Percentiles rank a stretch among this genome's conserved stretches.
Conservation (phyloP, 768 basidiomycete species). For the Leccinellum albellum region DNA sequence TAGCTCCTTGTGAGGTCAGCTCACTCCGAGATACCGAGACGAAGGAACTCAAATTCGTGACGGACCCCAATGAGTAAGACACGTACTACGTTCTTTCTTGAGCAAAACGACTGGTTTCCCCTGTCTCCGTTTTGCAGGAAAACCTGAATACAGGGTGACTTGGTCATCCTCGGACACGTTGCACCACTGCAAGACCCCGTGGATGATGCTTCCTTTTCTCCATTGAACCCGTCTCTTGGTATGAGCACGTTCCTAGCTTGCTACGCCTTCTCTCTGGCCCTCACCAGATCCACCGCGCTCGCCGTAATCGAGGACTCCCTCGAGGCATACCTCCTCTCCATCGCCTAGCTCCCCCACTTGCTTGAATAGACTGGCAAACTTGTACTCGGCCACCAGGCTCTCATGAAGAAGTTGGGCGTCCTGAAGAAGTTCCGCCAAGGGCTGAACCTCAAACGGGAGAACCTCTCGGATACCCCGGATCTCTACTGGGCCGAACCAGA, state of each 20-base stretch:
- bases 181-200: constrained; percentile 54
- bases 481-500: constrained; percentile 95
- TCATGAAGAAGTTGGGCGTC: constrained; percentile 90
- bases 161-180: constrained; percentile 81
- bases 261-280: constrained; percentile 88
- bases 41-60: constrained; percentile 90
- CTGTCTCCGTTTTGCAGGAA: constrained; percentile 40
- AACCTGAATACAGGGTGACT: constrained; percentile 86
- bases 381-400: constrained; percentile 70
- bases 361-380: constrained; percentile 80
- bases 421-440: constrained; percentile 91
- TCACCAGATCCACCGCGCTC: constrained; percentile 84
- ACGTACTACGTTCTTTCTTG: not conserved
- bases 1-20: constrained; percentile 59
- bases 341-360: constrained; percentile 73
- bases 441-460: constrained; percentile 84
- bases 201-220: constrained; percentile 41
- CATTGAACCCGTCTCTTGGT: constrained; percentile 55
- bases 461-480: constrained; percentile 85
- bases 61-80: constrained; percentile 79
- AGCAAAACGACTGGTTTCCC: constrained; percentile 1
- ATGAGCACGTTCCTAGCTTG: constrained; percentile 75
- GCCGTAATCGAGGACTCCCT: constrained; percentile 84
- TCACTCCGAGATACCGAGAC: constrained; percentile 70
- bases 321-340: constrained; percentile 78